Conservation (phyloP, 768 basidiomycete species). For the Tylopilus sp. region DNA sequence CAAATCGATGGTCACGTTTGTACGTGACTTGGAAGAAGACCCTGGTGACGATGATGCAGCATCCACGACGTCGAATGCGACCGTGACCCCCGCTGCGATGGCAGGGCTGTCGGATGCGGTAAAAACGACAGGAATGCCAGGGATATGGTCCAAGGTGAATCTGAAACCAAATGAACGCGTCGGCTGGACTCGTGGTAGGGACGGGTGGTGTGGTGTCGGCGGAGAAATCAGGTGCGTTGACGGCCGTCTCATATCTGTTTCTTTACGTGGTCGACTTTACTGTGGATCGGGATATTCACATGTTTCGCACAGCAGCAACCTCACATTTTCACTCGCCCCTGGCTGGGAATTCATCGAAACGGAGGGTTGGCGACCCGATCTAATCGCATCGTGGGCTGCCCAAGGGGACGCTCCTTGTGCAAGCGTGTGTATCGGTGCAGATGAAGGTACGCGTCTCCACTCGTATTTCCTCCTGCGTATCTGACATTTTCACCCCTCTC, state of each 20-base stretch:
- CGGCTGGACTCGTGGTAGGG: conserved; percentile 14
- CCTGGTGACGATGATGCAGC: conserved; percentile 1
- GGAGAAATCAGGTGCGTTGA: conserved; percentile 6
- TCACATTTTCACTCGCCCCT: conserved; percentile 72
- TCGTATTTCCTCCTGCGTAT: background rate
- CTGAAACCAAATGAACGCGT: conserved; percentile 8
- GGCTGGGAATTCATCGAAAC: conserved; percentile 75
- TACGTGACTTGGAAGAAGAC: conserved; percentile 13
- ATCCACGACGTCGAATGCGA: conserved; percentile 3
- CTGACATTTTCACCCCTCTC: background rate
- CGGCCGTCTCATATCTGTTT: background rate
- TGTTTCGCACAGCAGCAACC: conserved; percentile 59
- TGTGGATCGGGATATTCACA: background rate
- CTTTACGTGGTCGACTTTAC: background rate
- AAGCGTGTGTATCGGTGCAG: conserved; percentile 20
- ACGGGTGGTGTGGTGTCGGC: conserved; percentile 13
- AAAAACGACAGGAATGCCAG: background rate
- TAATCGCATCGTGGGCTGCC: conserved; percentile 53
- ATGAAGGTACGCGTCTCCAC: conserved; percentile 19
- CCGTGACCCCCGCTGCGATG: background rate
- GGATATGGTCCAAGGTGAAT: conserved; percentile 15
- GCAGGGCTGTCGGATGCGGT: background rate
- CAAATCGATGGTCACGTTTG: conserved; percentile 1
- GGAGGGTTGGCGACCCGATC: conserved; percentile 74
- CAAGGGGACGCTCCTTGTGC: background rate